Evolutionary conservation across 2,329 filamentous ascomycete species (phyloP), one percentile per base, ranked within the genome.

Genomic region (Scolecobasidium constrictum): DNA sequence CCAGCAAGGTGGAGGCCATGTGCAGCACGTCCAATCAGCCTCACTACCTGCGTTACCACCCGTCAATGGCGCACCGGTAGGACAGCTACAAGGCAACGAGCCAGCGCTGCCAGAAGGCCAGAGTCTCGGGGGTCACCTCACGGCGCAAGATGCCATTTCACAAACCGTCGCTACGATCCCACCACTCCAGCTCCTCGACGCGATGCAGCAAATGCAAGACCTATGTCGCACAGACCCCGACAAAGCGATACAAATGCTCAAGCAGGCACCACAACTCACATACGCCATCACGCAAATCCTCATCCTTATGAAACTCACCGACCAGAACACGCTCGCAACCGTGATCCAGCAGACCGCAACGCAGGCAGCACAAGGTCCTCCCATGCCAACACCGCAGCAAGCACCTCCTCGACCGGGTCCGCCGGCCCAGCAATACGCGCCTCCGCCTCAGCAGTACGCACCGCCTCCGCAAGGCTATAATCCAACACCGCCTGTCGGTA

Each of bases 241-340:
- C 16, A 83, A 86, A 56, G 88, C 88, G 3, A 87, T 82, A 0
- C 86, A 94, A 56, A 77, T 96, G 33, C 76, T 98, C 34, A 74
- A 82, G 48, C 83, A 90, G 65, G 87, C 88, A 2, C 92, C 92
- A 0, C 92, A 98, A 64, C 78, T 98, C 35, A 79, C 86, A 4
- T 96, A 94, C 55, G 92, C 92, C 45, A 83, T 96, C 50, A 96
- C 96, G 66, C 90, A 96, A 64, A 84, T 88, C 18, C 74, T 96
- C 7, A 76, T 96, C 2, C 77, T 95, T 28, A 92, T 96, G 77
- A 86, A 87, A 36, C 78, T 96, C 7, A 86, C 96, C 44, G 90
- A 92, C 45, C 83, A 86, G 12, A 80, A 81, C 53, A 80, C 87
- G 3, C 79, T 96, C 43, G 76, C 81, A 48, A 81, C 83, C 4